Evolutionary conservation across 345 rosid species (phyloP).

Genomic region (Gossypium stocksii): DNA sequence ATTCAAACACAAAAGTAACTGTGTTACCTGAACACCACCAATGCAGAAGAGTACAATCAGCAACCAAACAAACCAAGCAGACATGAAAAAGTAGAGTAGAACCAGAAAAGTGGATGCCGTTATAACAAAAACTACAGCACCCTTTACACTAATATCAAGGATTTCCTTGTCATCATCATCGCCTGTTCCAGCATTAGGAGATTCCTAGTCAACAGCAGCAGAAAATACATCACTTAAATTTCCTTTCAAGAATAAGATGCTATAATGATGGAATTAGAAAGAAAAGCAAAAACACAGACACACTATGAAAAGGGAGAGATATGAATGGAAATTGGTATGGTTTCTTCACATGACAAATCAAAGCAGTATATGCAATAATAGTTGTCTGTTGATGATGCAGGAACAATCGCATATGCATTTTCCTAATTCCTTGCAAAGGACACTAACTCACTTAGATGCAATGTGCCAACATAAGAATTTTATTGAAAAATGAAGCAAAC

Average conservation of each 20-base stretch:
- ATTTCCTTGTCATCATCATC: conserved; percentile 74
- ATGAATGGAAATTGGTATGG: background rate
- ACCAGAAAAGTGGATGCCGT: conserved; percentile 82
- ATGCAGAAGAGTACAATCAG: conserved; percentile 12
- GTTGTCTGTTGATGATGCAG: background rate
- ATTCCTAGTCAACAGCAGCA: conserved; percentile 40
- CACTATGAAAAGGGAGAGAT: background rate
- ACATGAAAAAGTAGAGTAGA: conserved; percentile 76
- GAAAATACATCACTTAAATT: conserved; percentile 8
- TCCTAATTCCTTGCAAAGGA: conserved; percentile 5
- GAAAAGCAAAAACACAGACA: background rate
- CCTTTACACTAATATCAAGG: conserved; percentile 76
- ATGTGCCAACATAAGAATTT: background rate
- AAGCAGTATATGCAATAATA: background rate
- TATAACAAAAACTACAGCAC: conserved; percentile 79
- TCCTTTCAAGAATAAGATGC: conserved; percentile 12
- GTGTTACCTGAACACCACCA: conserved; percentile 7
- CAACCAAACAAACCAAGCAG: conserved; percentile 15
- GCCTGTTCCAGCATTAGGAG: conserved; percentile 27
- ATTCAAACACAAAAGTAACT: background rate
- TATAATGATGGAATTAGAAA: background rate
- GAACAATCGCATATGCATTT: background rate
- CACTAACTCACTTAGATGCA: background rate
- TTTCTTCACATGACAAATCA: background rate
- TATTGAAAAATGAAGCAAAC: background rate